Percentiles rank a stretch among this genome's conserved stretches.
phyloP scores from a whole-genome alignment of 2,329 filamentous ascomycete genomes.

The Penicillium olsonii region DNA sequence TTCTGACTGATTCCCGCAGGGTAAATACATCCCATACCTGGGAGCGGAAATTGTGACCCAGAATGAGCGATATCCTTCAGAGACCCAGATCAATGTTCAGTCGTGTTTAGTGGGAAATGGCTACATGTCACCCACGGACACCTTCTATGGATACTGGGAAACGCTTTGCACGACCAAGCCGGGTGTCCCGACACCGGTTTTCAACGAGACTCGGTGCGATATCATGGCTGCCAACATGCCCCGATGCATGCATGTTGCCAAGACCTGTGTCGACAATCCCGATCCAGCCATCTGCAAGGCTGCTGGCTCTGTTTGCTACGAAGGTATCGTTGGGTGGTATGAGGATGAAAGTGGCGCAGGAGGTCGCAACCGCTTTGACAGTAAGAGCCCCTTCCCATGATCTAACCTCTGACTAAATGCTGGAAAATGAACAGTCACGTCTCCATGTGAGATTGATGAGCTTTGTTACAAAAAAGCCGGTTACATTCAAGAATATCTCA shows the following conservation, averaged over 20 bases:
- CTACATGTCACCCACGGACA: slow-evolving; percentile 46
- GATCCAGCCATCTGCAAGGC: slow-evolving; percentile 23
- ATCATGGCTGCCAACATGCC: slow-evolving; percentile 50
- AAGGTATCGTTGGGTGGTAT: slow-evolving; percentile 16
- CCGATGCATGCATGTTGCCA: slow-evolving; percentile 46
- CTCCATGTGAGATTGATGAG: slow-evolving; percentile 18
- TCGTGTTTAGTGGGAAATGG: slow-evolving; percentile 53
- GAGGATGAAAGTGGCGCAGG: slow-evolving; percentile 22
- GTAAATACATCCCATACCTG: slow-evolving; percentile 51
- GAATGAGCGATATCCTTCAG: slow-evolving; percentile 44
- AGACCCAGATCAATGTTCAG: slow-evolving; percentile 45
- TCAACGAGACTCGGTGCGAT: slow-evolving; percentile 50
- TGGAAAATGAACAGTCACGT: slow-evolving; percentile 18
- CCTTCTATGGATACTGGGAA: slow-evolving; percentile 48
- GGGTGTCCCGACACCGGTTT: slow-evolving; percentile 44
- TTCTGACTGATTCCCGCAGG: slow-evolving; percentile 27
- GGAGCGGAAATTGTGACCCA: slow-evolving; percentile 48
- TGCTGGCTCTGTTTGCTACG: slow-evolving; percentile 17
- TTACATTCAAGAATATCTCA: slow-evolving; percentile 23
- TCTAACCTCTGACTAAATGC: no score
- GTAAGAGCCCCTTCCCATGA: slow-evolving; percentile 14
- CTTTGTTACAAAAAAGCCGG: slow-evolving; percentile 21
- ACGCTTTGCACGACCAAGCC: slow-evolving; percentile 51
- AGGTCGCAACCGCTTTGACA: slow-evolving; percentile 27
- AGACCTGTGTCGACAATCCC: slow-evolving; percentile 32